Base-by-base conservation (phyloP, 2,329 filamentous ascomycete species). In the Diaporthe nobilis region DNA sequence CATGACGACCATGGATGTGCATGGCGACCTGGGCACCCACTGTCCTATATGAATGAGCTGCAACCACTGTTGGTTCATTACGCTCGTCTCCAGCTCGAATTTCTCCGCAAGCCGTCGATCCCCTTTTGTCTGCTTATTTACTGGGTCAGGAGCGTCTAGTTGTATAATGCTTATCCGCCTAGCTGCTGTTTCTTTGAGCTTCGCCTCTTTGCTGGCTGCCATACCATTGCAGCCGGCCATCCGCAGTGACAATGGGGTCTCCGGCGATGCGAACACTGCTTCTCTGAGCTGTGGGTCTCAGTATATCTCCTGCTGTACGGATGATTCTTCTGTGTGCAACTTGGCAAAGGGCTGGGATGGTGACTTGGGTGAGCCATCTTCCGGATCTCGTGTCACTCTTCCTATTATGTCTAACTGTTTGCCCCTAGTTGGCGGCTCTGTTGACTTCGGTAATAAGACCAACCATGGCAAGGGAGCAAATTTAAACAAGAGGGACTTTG, bases 261-360 rank as follows among this genome's bases (percentile, higher is more conserved):
- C 63, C 1, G 63, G 63, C 4, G 63, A 68, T 4, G 44, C 22
- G 1, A 51, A 25, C 47, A 68, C 63, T 68, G 63, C 63, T 15
- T 68, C 63, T 53, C 63, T 68, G 13, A 68, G 63, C 22, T 68
- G 63, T n/a, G 63, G 63, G 4, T 68, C 63, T 17, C 63, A 68
- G 44, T 68, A 39, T 4, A 51, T 68, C 44, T 68, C 63, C 17
- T 68, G 63, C 44, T 68, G 63, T 7, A 68, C 63, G 2, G 63
- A 68, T n/a, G 63, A 68, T 37, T 68, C 63, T 17, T 51, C 63
- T 8, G 63, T 49, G 22, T 68, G 63, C 22, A 68, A 68, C 44
- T 25, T 68, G 63, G 63, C 63, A 13, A 53, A n/a, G 9, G 44
- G 31, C 20, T 68, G 63, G 63, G 31, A 68, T 4, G 63, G 44